Evolutionary conservation across 768 basidiomycete genomes (phyloP).

Genomic region (Hemileccinum rubropunctum): DNA sequence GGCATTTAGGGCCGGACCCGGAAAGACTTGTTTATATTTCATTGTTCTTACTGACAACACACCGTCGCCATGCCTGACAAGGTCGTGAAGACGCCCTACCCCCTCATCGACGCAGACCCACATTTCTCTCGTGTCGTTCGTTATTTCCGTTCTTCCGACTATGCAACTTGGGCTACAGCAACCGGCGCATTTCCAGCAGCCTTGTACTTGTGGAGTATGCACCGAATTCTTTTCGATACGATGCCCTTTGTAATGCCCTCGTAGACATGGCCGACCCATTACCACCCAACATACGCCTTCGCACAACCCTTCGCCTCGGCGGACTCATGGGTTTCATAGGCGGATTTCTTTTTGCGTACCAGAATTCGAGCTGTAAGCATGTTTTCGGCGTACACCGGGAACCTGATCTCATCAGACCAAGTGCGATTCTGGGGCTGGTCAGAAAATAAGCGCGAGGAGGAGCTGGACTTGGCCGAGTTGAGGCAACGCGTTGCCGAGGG

Average conservation of each 20-base stretch:
- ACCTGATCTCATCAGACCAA: constrained; percentile 30
- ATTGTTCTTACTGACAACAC: constrained; percentile 7
- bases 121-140: constrained; percentile 83
- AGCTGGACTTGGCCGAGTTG: constrained; percentile 75
- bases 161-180: constrained; percentile 75
- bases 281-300: constrained; percentile 35
- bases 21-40: constrained; percentile 10
- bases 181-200: constrained; percentile 82
- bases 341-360: constrained; percentile 92
- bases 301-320: constrained; percentile 48
- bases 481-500: constrained; percentile 71
- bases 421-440: constrained; percentile 96
- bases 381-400: constrained; percentile 6
- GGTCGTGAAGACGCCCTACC: constrained; percentile 65
- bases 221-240: constrained; percentile 1
- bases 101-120: constrained; percentile 93
- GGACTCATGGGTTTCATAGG: constrained; percentile 83
- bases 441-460: constrained; percentile 83
- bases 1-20: constrained; percentile 32
- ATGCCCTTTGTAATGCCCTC: constrained; percentile 7
- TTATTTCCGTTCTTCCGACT: constrained; percentile 88
- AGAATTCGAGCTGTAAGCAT: constrained; percentile 76
- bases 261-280: constrained; percentile 47
- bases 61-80: constrained; percentile 39
- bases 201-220: constrained; percentile 78